These are phyloP conservation scores for Suillus paluster DNA, from an alignment of 768 basidiomycete genomes.

Conservation along the genomic window DNA sequence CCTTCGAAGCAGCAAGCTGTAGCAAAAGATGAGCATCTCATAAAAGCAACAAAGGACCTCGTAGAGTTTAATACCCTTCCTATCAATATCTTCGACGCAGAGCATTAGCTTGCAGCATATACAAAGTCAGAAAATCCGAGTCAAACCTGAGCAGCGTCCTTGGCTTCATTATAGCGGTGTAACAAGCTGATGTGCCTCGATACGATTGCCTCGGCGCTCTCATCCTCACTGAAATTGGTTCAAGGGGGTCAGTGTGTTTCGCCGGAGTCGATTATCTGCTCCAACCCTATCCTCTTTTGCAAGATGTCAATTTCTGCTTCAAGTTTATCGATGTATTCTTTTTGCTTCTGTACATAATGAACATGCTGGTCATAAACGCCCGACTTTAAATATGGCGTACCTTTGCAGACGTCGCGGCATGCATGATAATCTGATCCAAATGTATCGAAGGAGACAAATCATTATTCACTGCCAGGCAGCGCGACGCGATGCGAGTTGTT, in stretches of 20 bases:
- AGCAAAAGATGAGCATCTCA: slow-evolving; percentile 18
- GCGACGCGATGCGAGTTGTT: no score
- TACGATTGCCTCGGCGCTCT: slow-evolving; percentile 62
- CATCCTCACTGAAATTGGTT: slow-evolving; percentile 36
- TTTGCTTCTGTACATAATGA: slow-evolving; percentile 47
- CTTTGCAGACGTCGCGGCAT: slow-evolving; percentile 34
- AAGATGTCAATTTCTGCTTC: slow-evolving; percentile 53
- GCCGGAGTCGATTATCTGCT: slow-evolving; percentile 13
- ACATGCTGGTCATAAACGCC: neutral
- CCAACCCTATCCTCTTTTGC: slow-evolving; percentile 51
- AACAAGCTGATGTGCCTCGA: slow-evolving; percentile 71
- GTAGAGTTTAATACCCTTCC: slow-evolving; percentile 59
- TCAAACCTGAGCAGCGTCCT: slow-evolving; percentile 77
- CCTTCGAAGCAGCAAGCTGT: slow-evolving; percentile 73
- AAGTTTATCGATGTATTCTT: slow-evolving; percentile 50
- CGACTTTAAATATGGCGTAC: slow-evolving; percentile 15
- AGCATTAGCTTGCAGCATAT: neutral
- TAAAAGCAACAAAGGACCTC: neutral
- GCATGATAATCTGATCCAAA: slow-evolving; percentile 19
- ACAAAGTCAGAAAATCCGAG: neutral
- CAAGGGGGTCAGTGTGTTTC: neutral
- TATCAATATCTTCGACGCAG: slow-evolving; percentile 63
- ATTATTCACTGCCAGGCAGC: no score
- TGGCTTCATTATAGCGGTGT: slow-evolving; percentile 81
- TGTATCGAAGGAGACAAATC: no score